Conservation (phyloP, 768 basidiomycete genomes). For the Russula lepida region DNA sequence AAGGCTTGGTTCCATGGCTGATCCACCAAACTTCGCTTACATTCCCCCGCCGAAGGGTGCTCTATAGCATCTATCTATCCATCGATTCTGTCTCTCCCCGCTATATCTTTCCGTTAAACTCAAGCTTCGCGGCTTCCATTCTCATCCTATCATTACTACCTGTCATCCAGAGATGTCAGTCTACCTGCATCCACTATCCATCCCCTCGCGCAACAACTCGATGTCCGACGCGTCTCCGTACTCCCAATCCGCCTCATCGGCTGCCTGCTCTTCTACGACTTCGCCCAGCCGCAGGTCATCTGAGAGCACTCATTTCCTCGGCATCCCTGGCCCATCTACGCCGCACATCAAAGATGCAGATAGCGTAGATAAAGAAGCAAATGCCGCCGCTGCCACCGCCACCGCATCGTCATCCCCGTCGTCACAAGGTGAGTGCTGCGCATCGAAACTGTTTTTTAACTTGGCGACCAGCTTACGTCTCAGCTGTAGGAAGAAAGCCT, state of each 20-base stretch:
- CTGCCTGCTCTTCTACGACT: neutral
- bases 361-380: slow-evolving; percentile 7
- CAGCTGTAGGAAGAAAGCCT: neutral
- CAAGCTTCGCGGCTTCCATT: neutral
- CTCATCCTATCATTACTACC: too few relatives aligned
- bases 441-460: neutral
- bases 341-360: slow-evolving; percentile 13
- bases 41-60: neutral
- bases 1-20: neutral
- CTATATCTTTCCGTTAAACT: neutral
- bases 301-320: neutral
- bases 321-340: neutral
- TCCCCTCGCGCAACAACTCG: slow-evolving; percentile 7
- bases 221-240: slow-evolving; percentile 2
- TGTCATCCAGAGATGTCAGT: neutral
- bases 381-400: neutral
- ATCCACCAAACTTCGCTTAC: neutral
- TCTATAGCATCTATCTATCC: neutral
- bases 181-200: slow-evolving; percentile 2
- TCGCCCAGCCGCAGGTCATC: neutral
- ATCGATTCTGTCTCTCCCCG: neutral
- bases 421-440: neutral
- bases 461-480: neutral
- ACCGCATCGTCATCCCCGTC: neutral
- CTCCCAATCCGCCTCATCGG: neutral